Base-by-base conservation (phyloP, 73 alveolate genomes). In the Paramecium biaurelia region DNA sequence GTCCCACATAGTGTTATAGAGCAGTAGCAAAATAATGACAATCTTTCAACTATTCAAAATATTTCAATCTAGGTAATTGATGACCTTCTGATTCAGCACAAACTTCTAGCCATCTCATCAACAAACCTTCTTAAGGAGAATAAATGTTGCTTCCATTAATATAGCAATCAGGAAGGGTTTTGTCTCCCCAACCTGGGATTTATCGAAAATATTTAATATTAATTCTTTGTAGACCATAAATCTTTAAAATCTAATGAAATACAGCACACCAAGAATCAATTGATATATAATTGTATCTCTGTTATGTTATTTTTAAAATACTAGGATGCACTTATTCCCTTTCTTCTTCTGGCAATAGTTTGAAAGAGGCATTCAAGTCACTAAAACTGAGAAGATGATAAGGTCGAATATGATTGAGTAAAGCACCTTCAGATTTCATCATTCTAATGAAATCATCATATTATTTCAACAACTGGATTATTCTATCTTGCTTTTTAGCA, bases 401-500 rank as follows among this genome's bases (percentile, higher is more conserved):
- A 7, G 99, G 99, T 37, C 99, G 89, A 12, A 98, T 99, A 49
- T 99, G 98, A 68, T 97, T 97, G 30, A 98, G 94, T 42, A 97
- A 95, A 37, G 99, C 99, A 20, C 99, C 99, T 79, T 96, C 95
- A 42, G 94, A 96, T 92, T 98, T 98, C 79, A 98, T 92, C 94
- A 95, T 96, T 76, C 98, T 94, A 42, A 98, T 96, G 37, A 98
- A 93, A 57, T 97, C 98, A 63, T 98, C 99, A 92, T 98, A 98
- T 94, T 97, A 97, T 32, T 95, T 89, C 18, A 85, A 70, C n/a
- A 97, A 92, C 20, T 57, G 38, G 76, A 76, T 79, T 8, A 95
- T 72, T 41, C 93, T 92, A 43, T 96, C 99, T 89, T 96, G 96
- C 57, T 95, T 95, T 92, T 97, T 97, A 35, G 94, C 92, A 21